Percentiles rank a stretch among this genome's conserved stretches.
These are phyloP conservation scores for Chaetomiaceae sp. DNA, from an alignment of 2,329 filamentous ascomycete species.

Conservation along the genomic window DNA sequence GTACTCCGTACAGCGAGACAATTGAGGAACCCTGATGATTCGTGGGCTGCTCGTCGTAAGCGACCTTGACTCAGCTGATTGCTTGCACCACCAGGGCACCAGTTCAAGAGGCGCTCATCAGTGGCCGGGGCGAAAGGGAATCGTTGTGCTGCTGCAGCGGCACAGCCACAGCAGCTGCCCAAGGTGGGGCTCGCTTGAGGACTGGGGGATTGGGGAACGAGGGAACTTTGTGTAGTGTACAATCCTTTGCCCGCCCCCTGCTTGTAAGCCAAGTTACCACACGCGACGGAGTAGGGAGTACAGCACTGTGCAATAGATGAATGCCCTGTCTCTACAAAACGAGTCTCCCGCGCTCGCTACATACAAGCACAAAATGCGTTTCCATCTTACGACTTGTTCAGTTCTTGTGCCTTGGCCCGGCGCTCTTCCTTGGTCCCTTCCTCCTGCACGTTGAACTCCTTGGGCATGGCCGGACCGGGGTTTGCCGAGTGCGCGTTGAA, in stretches of 20 bases:
- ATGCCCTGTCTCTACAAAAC: no score
- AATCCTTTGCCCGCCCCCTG: no score
- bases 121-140: no score
- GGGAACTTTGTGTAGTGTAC: no score
- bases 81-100: not conserved
- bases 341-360: no score
- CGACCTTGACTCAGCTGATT: not conserved
- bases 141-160: no score
- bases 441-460: conserved; percentile 46
- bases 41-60: not conserved
- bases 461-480: conserved; percentile 51
- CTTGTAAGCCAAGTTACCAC: no score
- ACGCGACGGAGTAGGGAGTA: no score
- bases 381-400: conserved; percentile 50
- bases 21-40: not conserved
- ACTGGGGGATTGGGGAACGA: not conserved
- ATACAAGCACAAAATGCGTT: not conserved
- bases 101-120: no score
- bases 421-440: conserved; percentile 65
- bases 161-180: not conserved
- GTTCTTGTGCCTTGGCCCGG: conserved; percentile 54
- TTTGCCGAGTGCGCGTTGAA: conserved; percentile 48
- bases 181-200: not conserved
- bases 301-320: no score
- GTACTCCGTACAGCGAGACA: no score